Conservation (phyloP, 306 rosid genomes). For the Lithocarpus polystachyus region DNA sequence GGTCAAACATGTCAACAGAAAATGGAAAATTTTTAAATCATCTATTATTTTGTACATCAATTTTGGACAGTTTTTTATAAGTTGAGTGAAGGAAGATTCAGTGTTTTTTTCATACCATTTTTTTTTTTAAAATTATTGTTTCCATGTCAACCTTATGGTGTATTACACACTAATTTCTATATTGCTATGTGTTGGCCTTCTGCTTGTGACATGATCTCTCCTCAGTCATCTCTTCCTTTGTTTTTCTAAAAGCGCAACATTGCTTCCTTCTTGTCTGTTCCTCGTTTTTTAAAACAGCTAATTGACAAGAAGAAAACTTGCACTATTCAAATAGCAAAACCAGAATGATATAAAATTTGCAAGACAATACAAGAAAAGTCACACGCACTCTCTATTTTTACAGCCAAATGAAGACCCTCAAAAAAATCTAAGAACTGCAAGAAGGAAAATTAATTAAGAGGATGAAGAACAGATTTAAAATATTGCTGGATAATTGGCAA, state of each 20-base stretch:
- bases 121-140: background rate
- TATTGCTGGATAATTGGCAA: background rate
- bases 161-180: slow-evolving; percentile 1
- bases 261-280: background rate
- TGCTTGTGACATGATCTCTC: slow-evolving; percentile 10
- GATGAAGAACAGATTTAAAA: background rate
- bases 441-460: background rate
- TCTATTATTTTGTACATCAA: background rate
- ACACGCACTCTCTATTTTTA: no score
- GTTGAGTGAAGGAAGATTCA: background rate
- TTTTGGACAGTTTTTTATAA: background rate
- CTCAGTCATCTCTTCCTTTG: background rate
- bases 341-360: no score
- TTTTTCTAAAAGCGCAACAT: background rate
- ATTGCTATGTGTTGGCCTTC: background rate
- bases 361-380: no score
- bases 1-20: background rate
- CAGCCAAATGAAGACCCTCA: no score
- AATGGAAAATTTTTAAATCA: background rate
- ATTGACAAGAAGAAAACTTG: background rate
- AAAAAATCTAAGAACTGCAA: no score
- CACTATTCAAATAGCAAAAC: no score
- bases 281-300: background rate
- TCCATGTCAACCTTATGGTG: slow-evolving; percentile 6
- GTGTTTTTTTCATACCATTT: background rate